These are phyloP conservation scores for Vaccinium darrowii DNA, from an alignment of 148 eudicot genomes.

Conservation along the genomic window DNA sequence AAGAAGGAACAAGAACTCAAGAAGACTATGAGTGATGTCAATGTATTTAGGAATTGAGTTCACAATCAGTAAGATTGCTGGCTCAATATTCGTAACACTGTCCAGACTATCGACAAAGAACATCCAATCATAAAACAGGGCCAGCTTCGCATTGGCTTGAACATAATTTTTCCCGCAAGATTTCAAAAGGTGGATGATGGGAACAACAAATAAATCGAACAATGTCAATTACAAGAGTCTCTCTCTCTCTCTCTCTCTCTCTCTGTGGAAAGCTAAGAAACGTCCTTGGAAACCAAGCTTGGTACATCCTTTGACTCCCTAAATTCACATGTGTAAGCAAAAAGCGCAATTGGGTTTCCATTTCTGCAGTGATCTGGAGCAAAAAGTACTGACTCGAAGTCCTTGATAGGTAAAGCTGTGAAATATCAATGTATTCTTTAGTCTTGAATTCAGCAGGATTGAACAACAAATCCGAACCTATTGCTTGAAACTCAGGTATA, in stretches of 20 bases:
- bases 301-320: constrained; percentile 64
- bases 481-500: constrained; percentile 60
- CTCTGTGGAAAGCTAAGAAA: constrained; percentile 18
- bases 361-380: constrained; percentile 68
- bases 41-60: constrained; percentile 68
- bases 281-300: neutral
- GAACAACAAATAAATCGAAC: constrained; percentile 83
- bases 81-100: constrained; percentile 76
- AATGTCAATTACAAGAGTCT: constrained; percentile 50
- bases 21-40: constrained; percentile 67
- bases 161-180: constrained; percentile 51
- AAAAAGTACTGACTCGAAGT: constrained; percentile 70
- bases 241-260: constrained; percentile 35
- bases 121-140: constrained; percentile 91
- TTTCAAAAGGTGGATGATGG: constrained; percentile 75
- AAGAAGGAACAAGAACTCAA: constrained; percentile 67
- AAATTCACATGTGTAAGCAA: constrained; percentile 69
- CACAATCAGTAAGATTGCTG: constrained; percentile 72
- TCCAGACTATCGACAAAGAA: constrained; percentile 77
- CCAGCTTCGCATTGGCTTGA: constrained; percentile 72
- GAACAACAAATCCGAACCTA: constrained; percentile 74
- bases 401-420: constrained; percentile 49
- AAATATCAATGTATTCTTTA: constrained; percentile 53
- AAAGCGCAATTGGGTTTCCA: constrained; percentile 69
- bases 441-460: constrained; percentile 52